phyloP scores from a whole-genome alignment of 2,329 filamentous ascomycete species.

The Monilinia fructigena region DNA sequence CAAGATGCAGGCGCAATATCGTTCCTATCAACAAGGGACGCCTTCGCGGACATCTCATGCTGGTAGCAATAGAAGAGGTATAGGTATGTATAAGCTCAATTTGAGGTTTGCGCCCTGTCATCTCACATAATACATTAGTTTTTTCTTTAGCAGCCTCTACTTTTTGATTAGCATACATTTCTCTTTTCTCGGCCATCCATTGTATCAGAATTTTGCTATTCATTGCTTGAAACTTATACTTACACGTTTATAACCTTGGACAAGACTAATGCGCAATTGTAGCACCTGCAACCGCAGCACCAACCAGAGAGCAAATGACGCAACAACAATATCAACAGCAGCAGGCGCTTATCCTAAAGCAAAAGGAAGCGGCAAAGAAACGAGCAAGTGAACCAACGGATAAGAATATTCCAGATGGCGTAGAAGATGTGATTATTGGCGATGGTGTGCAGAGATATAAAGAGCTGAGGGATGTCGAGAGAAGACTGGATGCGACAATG shows the following conservation, averaged over 20 bases:
- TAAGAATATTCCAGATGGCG: constrained; percentile 87
- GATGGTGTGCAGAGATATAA: constrained; percentile 81
- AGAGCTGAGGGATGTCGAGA: constrained; percentile 81
- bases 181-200: background rate
- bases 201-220: background rate
- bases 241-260: background rate
- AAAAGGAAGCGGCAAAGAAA: constrained; percentile 69
- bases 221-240: background rate
- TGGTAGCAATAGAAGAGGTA: constrained; percentile 38
- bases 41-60: constrained; percentile 38
- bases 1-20: constrained; percentile 24
- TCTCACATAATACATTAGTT: constrained; percentile 24
- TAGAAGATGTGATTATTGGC: constrained; percentile 78
- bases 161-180: background rate
- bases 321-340: constrained; percentile 18
- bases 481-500: constrained; percentile 85
- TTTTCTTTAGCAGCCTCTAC: constrained; percentile 40
- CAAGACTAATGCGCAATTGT: constrained; percentile 21
- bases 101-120: constrained; percentile 25
- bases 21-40: constrained; percentile 24
- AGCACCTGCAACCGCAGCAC: constrained; percentile 46
- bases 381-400: constrained; percentile 89
- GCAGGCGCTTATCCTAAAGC: constrained; percentile 42
- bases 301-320: constrained; percentile 15
- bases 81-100: constrained; percentile 38